Evolutionary conservation across 768 basidiomycete species (phyloP).

Genomic region (Rhodotorula taiwanensis): DNA sequence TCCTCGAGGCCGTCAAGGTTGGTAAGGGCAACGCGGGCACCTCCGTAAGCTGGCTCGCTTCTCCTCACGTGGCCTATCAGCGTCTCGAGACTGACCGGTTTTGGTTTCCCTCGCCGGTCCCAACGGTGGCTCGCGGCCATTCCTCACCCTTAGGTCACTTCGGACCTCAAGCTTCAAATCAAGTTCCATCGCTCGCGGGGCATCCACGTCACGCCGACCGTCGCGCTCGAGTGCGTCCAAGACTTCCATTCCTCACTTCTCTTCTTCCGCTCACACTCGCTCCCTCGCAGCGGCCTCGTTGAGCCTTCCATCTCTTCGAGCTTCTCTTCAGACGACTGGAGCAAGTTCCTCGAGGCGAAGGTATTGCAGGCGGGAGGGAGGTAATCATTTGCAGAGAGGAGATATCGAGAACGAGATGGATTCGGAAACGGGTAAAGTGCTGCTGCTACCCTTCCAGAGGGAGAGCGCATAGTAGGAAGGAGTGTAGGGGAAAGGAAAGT

Average conservation of each 20-base stretch:
- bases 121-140: not conserved
- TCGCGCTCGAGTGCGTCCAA: slow-evolving; percentile 18
- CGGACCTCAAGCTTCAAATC: slow-evolving; percentile 31
- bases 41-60: not conserved
- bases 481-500: no score
- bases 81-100: no score
- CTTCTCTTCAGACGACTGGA: slow-evolving; percentile 26
- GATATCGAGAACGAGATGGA: no score
- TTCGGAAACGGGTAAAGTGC: no score
- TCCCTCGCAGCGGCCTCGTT: slow-evolving; percentile 12
- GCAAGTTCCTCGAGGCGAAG: slow-evolving; percentile 24
- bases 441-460: no score
- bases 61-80: no score
- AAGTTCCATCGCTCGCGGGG: slow-evolving; percentile 19
- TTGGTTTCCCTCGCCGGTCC: not conserved
- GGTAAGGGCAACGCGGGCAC: slow-evolving; percentile 30
- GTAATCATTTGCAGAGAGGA: no score
- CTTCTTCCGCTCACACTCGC: not conserved
- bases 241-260: not conserved
- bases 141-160: slow-evolving; percentile 1
- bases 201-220: slow-evolving; percentile 35
- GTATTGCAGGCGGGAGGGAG: not conserved
- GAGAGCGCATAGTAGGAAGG: no score
- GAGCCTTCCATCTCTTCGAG: slow-evolving; percentile 29
- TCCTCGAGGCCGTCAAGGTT: slow-evolving; percentile 16